Base-by-base conservation (phyloP, 495 filamentous ascomycete genomes). In the Aspergillus ellipticus region DNA sequence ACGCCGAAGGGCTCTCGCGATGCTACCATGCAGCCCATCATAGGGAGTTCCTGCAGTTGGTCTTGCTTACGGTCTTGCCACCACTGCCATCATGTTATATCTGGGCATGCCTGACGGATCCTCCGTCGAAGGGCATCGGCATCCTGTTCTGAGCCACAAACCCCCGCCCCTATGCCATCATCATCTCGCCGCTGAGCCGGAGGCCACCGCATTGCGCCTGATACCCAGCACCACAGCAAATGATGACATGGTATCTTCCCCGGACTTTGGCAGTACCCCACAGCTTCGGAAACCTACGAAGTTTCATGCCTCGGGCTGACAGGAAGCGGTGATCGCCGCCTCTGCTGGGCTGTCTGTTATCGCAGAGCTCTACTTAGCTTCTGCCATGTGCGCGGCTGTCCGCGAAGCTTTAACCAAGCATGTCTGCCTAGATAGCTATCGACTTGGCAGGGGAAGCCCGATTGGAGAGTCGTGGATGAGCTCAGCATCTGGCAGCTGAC, bases 221-320 rank as follows among this genome's bases (percentile, higher is more conserved):
- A 1, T 1, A 33, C 31, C 9, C 31, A 33, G 31, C 31, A 33
- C 13, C 7, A 9, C 13, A 8, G 13, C 15, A 19, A 21, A 29
- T 45, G 11, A 53, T 22, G 15, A 24, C 26, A 53, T 28, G 15
- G 31, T 49, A 19, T 24, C 33, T 28, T 55, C 53, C 45, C 53
- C 53, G 49, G 53, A 49, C 21, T n/a, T 24, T 28, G 17, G 20
- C 13, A 15, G 21, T 55, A 49, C 53, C 53, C 45, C 53, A 31
- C 53, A 33, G 13, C 35, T 17, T 29, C 53, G 53, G 53, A 28
- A 55, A 55, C 53, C 35, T 55, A 55, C 53, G 53, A 26, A 42
- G 21, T 24, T 42, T 19, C 43, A 21, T 17, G 15, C 22, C 20
- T 48, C 11, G 24, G 28, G 24, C 22, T 48, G 35, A 56, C 47